These are phyloP conservation scores for Chlorella variabilis DNA, from an alignment of 163 green algal species.

Conservation along the genomic window DNA sequence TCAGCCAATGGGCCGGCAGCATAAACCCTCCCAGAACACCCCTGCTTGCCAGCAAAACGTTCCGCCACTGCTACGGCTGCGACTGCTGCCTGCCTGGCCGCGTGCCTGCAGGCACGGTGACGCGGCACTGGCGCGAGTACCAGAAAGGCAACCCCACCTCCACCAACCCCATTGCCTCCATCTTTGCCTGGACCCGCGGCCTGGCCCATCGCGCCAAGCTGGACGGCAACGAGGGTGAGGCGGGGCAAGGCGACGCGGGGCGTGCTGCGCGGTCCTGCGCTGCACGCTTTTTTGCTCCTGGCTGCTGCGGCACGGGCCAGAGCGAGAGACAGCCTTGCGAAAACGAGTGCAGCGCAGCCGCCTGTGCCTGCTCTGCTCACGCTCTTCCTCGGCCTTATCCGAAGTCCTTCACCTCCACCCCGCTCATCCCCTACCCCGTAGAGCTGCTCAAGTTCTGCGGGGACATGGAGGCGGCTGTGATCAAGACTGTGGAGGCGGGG, in stretches of 20 bases:
- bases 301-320: no score
- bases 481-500: constrained; percentile 90
- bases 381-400: neutral
- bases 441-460: constrained; percentile 78
- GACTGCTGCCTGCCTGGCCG: neutral
- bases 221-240: constrained; percentile 75
- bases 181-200: constrained; percentile 97
- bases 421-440: neutral
- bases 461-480: constrained; percentile 86
- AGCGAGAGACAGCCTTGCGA: no score
- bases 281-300: no score
- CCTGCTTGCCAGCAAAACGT: no score
- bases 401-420: no score
- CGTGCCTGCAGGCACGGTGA: constrained; percentile 93
- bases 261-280: no score
- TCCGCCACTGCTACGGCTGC: no score
- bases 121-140: constrained; percentile 94
- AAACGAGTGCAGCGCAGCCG: no score
- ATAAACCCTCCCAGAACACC: no score
- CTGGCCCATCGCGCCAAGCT: constrained; percentile 94
- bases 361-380: no score
- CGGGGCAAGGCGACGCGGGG: no score
- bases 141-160: constrained; percentile 94
- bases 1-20: no score
- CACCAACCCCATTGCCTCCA: constrained; percentile 96